These are phyloP conservation scores for Centella asiatica DNA, from an alignment of 129 eudicot genomes.

Conservation along the genomic window DNA sequence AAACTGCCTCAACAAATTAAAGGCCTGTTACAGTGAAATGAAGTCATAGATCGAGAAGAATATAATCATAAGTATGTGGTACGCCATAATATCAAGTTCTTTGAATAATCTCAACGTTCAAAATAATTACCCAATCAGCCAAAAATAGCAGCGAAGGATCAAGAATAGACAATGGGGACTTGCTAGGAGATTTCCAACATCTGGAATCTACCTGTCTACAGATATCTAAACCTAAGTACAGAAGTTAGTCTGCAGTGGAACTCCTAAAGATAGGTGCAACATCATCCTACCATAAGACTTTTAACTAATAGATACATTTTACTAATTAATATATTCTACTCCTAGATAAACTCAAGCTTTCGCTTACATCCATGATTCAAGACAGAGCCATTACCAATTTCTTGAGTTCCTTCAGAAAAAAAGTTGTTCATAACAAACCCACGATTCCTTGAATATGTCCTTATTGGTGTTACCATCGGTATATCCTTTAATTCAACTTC, in stretches of 20 bases:
- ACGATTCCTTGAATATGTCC: conserved; percentile 7
- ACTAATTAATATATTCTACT: not conserved
- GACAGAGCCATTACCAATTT: conserved; percentile 1
- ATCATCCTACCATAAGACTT: too few species aligned
- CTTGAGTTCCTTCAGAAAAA: conserved; percentile 2
- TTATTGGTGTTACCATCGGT: conserved; percentile 2
- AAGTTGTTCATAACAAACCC: not conserved
- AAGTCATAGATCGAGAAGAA: too few species aligned
- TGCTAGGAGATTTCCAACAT: not conserved
- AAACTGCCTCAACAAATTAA: too few species aligned
- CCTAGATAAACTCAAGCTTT: not conserved
- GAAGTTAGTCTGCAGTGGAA: not conserved
- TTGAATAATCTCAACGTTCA: too few species aligned
- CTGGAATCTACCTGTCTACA: not conserved
- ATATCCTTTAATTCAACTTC: not conserved
- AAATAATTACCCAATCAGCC: not conserved
- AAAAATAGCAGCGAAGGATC: not conserved
- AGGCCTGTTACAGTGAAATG: too few species aligned
- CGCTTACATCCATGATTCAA: not conserved
- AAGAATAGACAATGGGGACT: not conserved
- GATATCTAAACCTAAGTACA: not conserved
- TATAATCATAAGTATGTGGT: too few species aligned
- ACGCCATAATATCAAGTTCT: too few species aligned
- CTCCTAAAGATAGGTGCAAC: too few species aligned
- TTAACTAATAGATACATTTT: not conserved